Evolutionary conservation across 164 flowering plant genomes (phyloP).

Genomic region (Vitis rotundifolia): DNA sequence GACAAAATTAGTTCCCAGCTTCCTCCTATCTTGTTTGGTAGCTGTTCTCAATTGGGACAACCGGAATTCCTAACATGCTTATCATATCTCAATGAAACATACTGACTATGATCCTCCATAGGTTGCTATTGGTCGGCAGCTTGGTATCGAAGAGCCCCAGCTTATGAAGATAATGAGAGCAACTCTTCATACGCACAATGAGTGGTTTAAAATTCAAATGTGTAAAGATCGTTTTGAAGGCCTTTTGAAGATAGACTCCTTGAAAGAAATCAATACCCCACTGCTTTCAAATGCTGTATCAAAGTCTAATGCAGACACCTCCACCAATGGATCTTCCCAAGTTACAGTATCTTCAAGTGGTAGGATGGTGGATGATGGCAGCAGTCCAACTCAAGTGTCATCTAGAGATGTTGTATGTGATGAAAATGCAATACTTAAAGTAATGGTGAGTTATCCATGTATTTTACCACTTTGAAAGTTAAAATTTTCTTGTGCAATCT

Average conservation of each 20-base stretch:
- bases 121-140: constrained; percentile 86
- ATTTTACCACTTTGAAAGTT: background rate
- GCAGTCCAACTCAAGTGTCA: constrained; percentile 70
- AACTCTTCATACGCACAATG: constrained; percentile 79
- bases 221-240: constrained; percentile 93
- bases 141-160: constrained; percentile 94
- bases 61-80: no score
- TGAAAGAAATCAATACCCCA: constrained; percentile 63
- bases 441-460: constrained; percentile 72
- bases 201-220: constrained; percentile 95
- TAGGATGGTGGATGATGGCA: constrained; percentile 65
- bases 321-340: constrained; percentile 71
- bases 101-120: constrained; percentile 15
- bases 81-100: background rate
- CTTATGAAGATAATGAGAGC: constrained; percentile 93
- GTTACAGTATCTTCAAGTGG: constrained; percentile 63
- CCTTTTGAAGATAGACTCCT: constrained; percentile 67
- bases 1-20: no score
- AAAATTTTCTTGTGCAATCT: background rate
- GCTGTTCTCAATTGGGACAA: no score
- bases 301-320: constrained; percentile 52
- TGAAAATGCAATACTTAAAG: constrained; percentile 93
- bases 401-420: constrained; percentile 68
- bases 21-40: no score
- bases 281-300: constrained; percentile 42